Evolutionary conservation across 768 basidiomycete species (phyloP).

Genomic region (Lactifluus piperatus): DNA sequence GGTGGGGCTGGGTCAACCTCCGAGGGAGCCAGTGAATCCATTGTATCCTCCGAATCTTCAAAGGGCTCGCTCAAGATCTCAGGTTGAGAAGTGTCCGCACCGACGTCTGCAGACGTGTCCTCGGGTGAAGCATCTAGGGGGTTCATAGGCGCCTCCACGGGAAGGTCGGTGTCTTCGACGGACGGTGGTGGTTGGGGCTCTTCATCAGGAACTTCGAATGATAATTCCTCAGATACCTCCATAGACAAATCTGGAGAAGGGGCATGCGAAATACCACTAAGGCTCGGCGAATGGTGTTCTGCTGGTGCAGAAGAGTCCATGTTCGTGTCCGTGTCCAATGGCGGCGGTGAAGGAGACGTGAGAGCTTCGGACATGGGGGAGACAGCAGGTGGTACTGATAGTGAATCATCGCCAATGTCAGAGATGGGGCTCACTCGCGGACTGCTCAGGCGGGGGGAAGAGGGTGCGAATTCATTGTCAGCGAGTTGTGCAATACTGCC

Average conservation of each 20-base stretch:
- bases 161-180: not conserved
- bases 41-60: not conserved
- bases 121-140: not conserved
- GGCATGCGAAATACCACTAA: not conserved
- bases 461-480: slow-evolving; percentile 22
- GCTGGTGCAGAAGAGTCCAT: not conserved
- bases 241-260: slow-evolving; percentile 7
- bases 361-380: slow-evolving; percentile 23
- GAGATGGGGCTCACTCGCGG: slow-evolving; percentile 3
- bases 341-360: slow-evolving; percentile 16
- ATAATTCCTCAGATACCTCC: slow-evolving; percentile 3
- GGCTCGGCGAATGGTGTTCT: slow-evolving; percentile 1
- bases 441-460: slow-evolving; percentile 11
- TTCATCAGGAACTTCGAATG: not conserved
- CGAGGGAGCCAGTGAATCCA: not conserved
- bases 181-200: not conserved
- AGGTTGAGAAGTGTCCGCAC: not conserved
- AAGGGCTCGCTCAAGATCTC: not conserved
- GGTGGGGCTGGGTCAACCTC: not conserved
- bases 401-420: not conserved
- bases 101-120: not conserved
- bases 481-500: slow-evolving; percentile 26
- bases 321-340: not conserved
- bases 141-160: not conserved
- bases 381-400: slow-evolving; percentile 5